phyloP scores from a whole-genome alignment of 306 rosid genomes.

The Delonix regia region DNA sequence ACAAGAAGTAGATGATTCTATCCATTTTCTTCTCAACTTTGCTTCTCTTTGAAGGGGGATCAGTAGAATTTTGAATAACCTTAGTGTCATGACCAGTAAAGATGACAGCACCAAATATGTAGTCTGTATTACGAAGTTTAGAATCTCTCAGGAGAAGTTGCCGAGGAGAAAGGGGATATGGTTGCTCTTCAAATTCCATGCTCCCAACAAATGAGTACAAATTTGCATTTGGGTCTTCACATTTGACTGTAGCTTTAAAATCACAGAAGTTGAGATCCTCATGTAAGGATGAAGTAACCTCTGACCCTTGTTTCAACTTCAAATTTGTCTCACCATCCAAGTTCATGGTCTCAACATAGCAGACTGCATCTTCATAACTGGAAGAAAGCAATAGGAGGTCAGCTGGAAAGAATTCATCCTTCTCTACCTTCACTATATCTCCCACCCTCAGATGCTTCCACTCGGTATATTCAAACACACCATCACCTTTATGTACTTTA shows the following conservation, averaged over 20 bases:
- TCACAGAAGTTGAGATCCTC: slow-evolving; percentile 54
- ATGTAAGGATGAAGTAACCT: slow-evolving; percentile 62
- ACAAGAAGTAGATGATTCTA: slow-evolving; percentile 76
- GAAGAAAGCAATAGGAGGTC: slow-evolving; percentile 91
- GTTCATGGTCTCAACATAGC: slow-evolving; percentile 98
- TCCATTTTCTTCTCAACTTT: slow-evolving; percentile 92
- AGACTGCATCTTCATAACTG: slow-evolving; percentile 82
- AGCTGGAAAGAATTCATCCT: slow-evolving; percentile 92
- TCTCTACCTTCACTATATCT: slow-evolving; percentile 75
- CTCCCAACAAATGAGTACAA: slow-evolving; percentile 82
- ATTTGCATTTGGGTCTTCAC: slow-evolving; percentile 96
- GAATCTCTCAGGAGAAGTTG: slow-evolving; percentile 96
- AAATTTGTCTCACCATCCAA: slow-evolving; percentile 98
- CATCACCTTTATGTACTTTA: slow-evolving; percentile 64
- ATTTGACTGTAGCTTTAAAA: slow-evolving; percentile 72
- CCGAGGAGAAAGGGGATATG: slow-evolving; percentile 71
- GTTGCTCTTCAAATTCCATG: slow-evolving; percentile 67
- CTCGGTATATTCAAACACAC: slow-evolving; percentile 58
- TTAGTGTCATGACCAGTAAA: slow-evolving; percentile 91
- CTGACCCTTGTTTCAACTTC: slow-evolving; percentile 87
- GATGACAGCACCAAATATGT: slow-evolving; percentile 75
- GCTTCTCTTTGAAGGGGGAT: slow-evolving; percentile 95
- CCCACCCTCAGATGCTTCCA: slow-evolving; percentile 96
- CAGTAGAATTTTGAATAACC: slow-evolving; percentile 90
- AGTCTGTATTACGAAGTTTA: slow-evolving; percentile 91